Percentiles rank a stretch among this genome's conserved stretches.
phyloP scores from a whole-genome alignment of 2,329 filamentous ascomycete species.

The Rutstroemia sp. region DNA sequence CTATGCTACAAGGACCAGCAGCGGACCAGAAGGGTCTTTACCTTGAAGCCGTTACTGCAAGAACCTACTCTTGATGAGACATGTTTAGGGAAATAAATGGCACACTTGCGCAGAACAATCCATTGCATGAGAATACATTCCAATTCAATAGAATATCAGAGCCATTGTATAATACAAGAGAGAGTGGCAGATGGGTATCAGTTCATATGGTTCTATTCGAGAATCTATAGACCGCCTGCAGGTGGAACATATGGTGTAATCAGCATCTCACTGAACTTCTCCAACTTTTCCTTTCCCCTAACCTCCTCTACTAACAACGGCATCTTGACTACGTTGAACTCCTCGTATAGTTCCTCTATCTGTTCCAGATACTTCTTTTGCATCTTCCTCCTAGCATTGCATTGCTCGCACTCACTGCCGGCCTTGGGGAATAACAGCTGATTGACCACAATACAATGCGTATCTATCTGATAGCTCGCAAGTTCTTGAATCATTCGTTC shows the following conservation, averaged over 20 bases:
- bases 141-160: not conserved
- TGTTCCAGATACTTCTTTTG: slow-evolving; percentile 99
- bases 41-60: not conserved
- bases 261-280: slow-evolving; percentile 83
- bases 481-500: slow-evolving; percentile 99
- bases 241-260: slow-evolving; percentile 69
- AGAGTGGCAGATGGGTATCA: slow-evolving; percentile 3
- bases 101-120: too few relatives aligned
- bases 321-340: slow-evolving; percentile 99
- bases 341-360: slow-evolving; percentile 96
- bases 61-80: not conserved
- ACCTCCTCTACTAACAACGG: slow-evolving; percentile 93
- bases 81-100: too few relatives aligned
- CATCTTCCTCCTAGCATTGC: slow-evolving; percentile 92
- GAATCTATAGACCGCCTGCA: slow-evolving; percentile 26
- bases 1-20: slow-evolving; percentile 1
- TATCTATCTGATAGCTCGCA: slow-evolving; percentile 87
- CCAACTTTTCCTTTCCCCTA: slow-evolving; percentile 85
- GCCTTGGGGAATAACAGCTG: slow-evolving; percentile 89
- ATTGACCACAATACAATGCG: slow-evolving; percentile 96
- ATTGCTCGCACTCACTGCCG: slow-evolving; percentile 85
- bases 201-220: not conserved
- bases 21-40: not conserved
- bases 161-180: not conserved
- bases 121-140: too few relatives aligned